Base-by-base conservation (phyloP, 257 asterid genomes). In the Lantana camara region DNA sequence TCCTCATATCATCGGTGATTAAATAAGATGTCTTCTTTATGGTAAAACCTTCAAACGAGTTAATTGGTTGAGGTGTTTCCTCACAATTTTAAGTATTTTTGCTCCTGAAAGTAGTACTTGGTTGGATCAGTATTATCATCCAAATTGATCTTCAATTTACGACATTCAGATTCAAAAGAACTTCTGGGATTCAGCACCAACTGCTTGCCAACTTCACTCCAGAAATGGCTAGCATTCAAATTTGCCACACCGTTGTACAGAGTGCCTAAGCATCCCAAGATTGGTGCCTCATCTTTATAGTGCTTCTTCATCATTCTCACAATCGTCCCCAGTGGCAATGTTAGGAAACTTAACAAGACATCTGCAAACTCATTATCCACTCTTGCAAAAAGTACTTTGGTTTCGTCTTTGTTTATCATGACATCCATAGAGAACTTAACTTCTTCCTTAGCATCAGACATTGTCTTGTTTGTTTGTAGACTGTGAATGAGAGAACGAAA, bases 171-270 rank as follows among this genome's bases (percentile, higher is more conserved):
- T 6, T 10, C 19, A 0, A 60, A 54, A 1, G 62, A 57, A 16
- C 40, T 63, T 14, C 22, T 54, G 0, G 77, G 78, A 67, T 71
- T 13, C 0, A 71, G 46, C 44, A 71, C 72, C 75, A 66, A 49
- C 14, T 4, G 7, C 52, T 54, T 53, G 5, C 38, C 42, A 14
- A 6, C 37, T 8, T 7, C n/a, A 1, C 23, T 17, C 0, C 53
- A 20, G 13, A 70, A 66, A 66, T 56, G 16, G 9, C 1, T 1
- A 3, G 0, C 5, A 1, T 63, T 41, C 4, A 58, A 50, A 16
- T 51, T 15, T 4, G n/a, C 10, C 7, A 64, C 7, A 1, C 60
- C 47, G 29, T 4, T 50, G 16, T 12, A 44, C 54, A 71, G 19
- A 4, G 29, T 17, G 32, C 14, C 37, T 19, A 72, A 51, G 57